These are phyloP conservation scores for Podaxis sp. DNA, from an alignment of 768 basidiomycete genomes.

Conservation along the genomic window DNA sequence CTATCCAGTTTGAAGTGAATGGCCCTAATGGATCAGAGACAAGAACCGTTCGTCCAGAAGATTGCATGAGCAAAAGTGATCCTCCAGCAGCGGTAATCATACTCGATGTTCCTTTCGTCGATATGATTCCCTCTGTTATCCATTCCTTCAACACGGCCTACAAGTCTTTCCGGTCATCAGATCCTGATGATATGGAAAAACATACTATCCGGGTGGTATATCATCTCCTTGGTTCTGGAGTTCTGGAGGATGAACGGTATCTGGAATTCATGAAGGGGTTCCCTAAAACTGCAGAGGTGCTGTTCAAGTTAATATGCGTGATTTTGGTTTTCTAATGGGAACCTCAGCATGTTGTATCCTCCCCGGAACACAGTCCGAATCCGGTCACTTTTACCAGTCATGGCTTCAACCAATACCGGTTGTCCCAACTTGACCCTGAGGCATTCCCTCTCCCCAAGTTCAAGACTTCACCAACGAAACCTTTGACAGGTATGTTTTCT, in stretches of 20 bases:
- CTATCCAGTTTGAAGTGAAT: constrained; percentile 50
- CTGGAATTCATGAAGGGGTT: constrained; percentile 70
- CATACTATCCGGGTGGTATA: constrained; percentile 45
- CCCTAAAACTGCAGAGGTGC: constrained; percentile 53
- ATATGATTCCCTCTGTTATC: constrained; percentile 49
- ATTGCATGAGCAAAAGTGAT: constrained; percentile 52
- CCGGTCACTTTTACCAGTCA: constrained; percentile 72
- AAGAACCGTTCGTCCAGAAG: constrained; percentile 53
- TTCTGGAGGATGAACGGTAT: constrained; percentile 69
- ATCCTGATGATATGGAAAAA: constrained; percentile 33
- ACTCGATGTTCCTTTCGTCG: constrained; percentile 64
- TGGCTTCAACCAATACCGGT: constrained; percentile 64
- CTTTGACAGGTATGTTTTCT: constrained; percentile 32
- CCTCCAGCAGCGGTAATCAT: constrained; percentile 53
- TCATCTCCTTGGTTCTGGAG: constrained; percentile 68
- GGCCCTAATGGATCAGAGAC: constrained; percentile 31
- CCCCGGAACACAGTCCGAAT: constrained; percentile 55
- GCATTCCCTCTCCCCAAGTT: constrained; percentile 72
- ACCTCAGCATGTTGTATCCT: constrained; percentile 70
- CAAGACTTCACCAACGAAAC: constrained; percentile 33
- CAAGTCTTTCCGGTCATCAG: constrained; percentile 40
- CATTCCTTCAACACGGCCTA: constrained; percentile 50
- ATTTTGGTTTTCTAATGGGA: constrained; percentile 5
- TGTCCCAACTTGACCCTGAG: constrained; percentile 64
- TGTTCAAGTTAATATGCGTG: not conserved